Percentiles rank a stretch among this genome's conserved stretches.
These are phyloP conservation scores for Phytophthora fragariae DNA, from an alignment of 352 stramenopile genomes.

Conservation along the genomic window DNA sequence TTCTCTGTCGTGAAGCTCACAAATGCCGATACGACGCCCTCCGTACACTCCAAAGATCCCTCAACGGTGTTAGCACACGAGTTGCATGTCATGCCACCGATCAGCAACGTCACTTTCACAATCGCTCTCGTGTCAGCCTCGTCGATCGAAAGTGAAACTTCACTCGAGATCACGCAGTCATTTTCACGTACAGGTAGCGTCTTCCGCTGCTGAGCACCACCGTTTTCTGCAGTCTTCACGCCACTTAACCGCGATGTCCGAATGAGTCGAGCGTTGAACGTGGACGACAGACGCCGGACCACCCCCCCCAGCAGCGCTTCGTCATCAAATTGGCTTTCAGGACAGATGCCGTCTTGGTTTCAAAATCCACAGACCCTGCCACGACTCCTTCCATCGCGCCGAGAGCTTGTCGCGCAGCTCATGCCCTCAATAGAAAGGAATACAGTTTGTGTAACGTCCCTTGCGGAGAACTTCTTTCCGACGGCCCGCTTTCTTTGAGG, in stretches of 20 bases:
- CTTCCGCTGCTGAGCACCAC: no score
- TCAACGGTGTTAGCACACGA: constrained; percentile 90
- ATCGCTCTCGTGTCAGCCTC: constrained; percentile 52
- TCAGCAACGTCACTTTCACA: constrained; percentile 56
- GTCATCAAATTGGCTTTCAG: no score
- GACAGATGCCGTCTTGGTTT: no score
- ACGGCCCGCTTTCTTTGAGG: no score
- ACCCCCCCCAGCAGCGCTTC: no score
- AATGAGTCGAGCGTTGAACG: no score
- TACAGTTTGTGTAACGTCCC: constrained; percentile 36
- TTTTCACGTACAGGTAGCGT: not conserved
- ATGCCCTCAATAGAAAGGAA: constrained; percentile 68
- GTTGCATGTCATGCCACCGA: constrained; percentile 92
- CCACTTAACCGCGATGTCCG: no score
- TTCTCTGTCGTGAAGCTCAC: constrained; percentile 87
- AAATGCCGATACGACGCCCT: constrained; percentile 67
- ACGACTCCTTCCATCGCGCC: constrained; percentile 85
- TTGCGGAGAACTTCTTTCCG: no score
- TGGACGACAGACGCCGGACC: no score
- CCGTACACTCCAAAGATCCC: constrained; percentile 61
- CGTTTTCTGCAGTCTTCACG: not conserved
- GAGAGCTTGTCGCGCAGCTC: constrained; percentile 66
- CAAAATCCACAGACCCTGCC: no score
- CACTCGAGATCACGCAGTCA: not conserved
- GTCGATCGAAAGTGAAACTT: constrained; percentile 61